Conservation (phyloP, 805 yeast species). For the Starmerella khaoyaiensis region DNA sequence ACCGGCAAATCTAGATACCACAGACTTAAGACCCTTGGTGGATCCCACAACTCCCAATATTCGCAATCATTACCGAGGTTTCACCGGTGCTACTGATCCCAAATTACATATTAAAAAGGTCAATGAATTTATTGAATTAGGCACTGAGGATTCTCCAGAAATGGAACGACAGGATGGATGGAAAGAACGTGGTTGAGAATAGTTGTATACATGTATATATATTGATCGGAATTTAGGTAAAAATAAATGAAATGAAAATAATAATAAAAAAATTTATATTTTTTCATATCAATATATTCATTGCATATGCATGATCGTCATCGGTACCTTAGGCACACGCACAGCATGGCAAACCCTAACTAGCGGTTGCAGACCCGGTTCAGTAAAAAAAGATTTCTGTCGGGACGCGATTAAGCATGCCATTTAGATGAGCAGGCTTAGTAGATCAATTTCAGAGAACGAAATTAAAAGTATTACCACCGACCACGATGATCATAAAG, state of each 20-base stretch:
- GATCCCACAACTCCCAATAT: slow-evolving; percentile 61
- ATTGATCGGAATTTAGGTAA: background rate
- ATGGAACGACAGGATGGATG: slow-evolving; percentile 22
- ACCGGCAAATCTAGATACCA: slow-evolving; percentile 37
- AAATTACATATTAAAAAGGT: slow-evolving; percentile 58
- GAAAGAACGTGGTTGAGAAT: slow-evolving; percentile 22
- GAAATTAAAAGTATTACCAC: too few relatives aligned
- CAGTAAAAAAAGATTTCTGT: too few relatives aligned
- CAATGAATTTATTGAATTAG: slow-evolving; percentile 62
- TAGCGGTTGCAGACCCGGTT: too few relatives aligned
- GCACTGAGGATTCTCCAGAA: slow-evolving; percentile 31
- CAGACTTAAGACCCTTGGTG: slow-evolving; percentile 57
- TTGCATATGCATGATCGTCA: too few relatives aligned
- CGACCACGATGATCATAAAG: too few relatives aligned
- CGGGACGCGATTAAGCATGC: too few relatives aligned
- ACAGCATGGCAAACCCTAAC: too few relatives aligned
- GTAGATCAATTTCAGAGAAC: too few relatives aligned
- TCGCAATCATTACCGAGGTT: slow-evolving; percentile 57
- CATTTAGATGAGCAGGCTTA: too few relatives aligned
- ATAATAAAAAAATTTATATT: background rate
- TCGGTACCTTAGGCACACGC: too few relatives aligned
- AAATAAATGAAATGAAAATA: background rate
- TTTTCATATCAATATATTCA: too few relatives aligned
- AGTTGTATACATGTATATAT: too few relatives aligned
- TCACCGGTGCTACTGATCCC: slow-evolving; percentile 58